Evolutionary conservation across 805 yeast species (phyloP), one percentile per base, ranked within the genome.

Genomic region (Wickerhamiella hasegawae): DNA sequence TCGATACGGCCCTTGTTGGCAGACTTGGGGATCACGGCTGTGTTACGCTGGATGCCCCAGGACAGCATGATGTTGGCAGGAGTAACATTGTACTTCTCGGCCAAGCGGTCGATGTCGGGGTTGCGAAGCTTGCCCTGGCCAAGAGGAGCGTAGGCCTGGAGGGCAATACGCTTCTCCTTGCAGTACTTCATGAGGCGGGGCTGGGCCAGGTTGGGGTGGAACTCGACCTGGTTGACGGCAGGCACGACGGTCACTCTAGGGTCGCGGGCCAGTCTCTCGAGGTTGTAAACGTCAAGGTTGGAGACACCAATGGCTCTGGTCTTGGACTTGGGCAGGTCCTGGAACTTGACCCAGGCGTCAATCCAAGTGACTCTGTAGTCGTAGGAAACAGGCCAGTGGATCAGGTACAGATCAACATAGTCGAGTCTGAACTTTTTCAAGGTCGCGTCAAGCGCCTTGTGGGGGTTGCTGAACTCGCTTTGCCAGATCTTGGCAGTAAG

Each of bases 111-210:
- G 3, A 76, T 64, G 12, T 59, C 43, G 17, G 72, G 71, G 34
- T 71, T 50, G 39, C 68, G 62, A 46, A 73, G 47, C 24, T 22
- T 11, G 16, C 58, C 51, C 2, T 75, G 60, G 6, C 85, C 90
- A 40, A 80, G 65, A 26, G 92, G 90, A 20, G 82, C 72, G 55
- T 78, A 81, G 6, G 87, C 90, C 50, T 77, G 77, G 34, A 75
- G 53, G 21, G 60, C 52, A 42, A 76, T 73, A 37, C 63, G 69
- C 37, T 77, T 58, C 19, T 55, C 51, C 35, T 62, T 55, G 54
- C 73, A 65, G 56, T 52, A 73, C 21, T 68, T 66, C 30, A 67
- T 53, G 42, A 80, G 60, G 40, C 73, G 72, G 8, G 53, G 59
- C 53, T 78, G 85, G 25, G 81, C 80, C 36, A 75, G 63, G 43